These are phyloP conservation scores for Cokeromyces recurvatus DNA, from an alignment of 371 early-diverging fungal genomes.

Conservation along the genomic window DNA sequence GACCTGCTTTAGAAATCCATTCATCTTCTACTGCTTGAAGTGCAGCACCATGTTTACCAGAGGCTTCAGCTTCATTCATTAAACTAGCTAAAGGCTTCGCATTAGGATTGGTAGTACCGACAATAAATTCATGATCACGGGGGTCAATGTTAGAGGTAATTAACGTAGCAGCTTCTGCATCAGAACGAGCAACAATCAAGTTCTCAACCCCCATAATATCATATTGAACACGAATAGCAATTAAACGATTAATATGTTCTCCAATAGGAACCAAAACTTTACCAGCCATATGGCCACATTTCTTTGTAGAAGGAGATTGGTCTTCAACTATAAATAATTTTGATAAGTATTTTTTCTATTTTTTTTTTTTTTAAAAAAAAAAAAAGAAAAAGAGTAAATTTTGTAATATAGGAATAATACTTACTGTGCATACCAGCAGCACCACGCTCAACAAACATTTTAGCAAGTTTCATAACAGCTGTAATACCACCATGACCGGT, in stretches of 20 bases:
- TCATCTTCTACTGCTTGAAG: slow-evolving; percentile 84
- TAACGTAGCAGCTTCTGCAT: slow-evolving; percentile 96
- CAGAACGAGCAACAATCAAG: slow-evolving; percentile 91
- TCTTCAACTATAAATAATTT: slow-evolving; percentile 68
- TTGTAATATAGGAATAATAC: slow-evolving; percentile 2
- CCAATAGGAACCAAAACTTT: slow-evolving; percentile 95
- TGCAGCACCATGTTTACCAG: slow-evolving; percentile 71
- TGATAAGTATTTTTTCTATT: too few relatives aligned
- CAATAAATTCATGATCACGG: slow-evolving; percentile 95
- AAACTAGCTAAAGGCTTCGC: slow-evolving; percentile 68
- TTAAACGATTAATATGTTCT: slow-evolving; percentile 96
- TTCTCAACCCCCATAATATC: slow-evolving; percentile 98
- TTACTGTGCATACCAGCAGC: slow-evolving; percentile 84
- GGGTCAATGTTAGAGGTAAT: slow-evolving; percentile 93
- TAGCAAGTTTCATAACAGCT: slow-evolving; percentile 88
- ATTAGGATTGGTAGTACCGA: slow-evolving; percentile 84
- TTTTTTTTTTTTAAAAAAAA: neutral
- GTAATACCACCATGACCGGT: slow-evolving; percentile 96
- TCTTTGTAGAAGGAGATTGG: slow-evolving; percentile 93
- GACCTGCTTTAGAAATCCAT: slow-evolving; percentile 82
- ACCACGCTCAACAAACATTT: slow-evolving; percentile 92
- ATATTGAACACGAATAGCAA: slow-evolving; percentile 93
- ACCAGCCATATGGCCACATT: slow-evolving; percentile 99
- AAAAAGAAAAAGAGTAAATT: too few relatives aligned
- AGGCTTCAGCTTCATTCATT: slow-evolving; percentile 76